These are phyloP conservation scores for Vitis hybrid DNA, from an alignment of 177 flowering plant species.

Conservation along the genomic window DNA sequence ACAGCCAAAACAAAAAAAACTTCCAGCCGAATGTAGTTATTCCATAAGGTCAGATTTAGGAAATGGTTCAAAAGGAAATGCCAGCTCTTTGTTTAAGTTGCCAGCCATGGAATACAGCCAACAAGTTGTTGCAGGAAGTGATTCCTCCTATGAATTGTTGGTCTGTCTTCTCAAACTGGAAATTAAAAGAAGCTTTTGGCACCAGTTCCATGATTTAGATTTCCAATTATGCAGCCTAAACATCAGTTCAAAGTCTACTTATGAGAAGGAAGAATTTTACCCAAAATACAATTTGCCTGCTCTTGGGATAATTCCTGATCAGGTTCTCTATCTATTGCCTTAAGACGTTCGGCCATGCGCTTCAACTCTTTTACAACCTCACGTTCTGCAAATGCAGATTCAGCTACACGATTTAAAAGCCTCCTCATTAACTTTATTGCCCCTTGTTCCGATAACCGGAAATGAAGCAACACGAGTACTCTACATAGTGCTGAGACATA, in stretches of 20 bases:
- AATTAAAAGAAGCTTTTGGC: not conserved
- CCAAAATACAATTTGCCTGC: constrained; percentile 49
- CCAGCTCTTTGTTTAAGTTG: not conserved
- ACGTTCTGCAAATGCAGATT: constrained; percentile 53
- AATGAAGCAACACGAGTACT: constrained; percentile 56
- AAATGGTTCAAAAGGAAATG: not conserved
- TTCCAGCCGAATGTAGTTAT: not conserved
- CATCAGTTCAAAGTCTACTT: not conserved
- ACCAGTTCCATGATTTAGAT: too few relatives aligned
- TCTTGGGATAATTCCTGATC: constrained; percentile 57
- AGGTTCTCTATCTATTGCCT: constrained; percentile 53
- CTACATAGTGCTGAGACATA: constrained; percentile 71
- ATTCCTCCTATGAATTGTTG: too few relatives aligned
- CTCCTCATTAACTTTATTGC: constrained; percentile 68
- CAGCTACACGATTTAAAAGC: constrained; percentile 50
- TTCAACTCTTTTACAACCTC: constrained; percentile 74
- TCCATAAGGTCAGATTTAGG: too few relatives aligned
- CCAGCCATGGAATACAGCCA: too few relatives aligned
- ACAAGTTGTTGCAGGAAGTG: too few relatives aligned
- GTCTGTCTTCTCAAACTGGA: too few relatives aligned
- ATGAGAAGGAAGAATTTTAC: constrained; percentile 31
- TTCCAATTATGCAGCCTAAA: too few relatives aligned
- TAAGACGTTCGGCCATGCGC: constrained; percentile 58
- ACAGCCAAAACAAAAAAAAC: not conserved
- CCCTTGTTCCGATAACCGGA: constrained; percentile 62